These are phyloP conservation scores for Vitis rotundifolia DNA, from an alignment of 164 flowering plant species.

Conservation along the genomic window DNA sequence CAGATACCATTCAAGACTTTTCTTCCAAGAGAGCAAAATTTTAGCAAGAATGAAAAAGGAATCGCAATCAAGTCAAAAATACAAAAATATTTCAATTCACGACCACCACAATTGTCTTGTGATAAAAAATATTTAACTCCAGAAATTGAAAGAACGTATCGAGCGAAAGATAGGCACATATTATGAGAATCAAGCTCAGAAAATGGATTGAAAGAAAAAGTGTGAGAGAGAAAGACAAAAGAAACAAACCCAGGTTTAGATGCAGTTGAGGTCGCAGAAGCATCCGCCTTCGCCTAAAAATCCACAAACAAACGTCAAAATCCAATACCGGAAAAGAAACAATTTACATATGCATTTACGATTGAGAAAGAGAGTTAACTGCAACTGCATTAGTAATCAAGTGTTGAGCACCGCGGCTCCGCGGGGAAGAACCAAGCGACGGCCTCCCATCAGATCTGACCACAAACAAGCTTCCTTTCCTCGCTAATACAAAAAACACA, in stretches of 20 bases:
- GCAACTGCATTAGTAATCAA: constrained; percentile 60
- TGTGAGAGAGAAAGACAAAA: not conserved
- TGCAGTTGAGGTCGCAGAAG: constrained; percentile 32
- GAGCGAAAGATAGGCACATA: too few species aligned
- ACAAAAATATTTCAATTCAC: too few species aligned
- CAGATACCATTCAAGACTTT: too few species aligned
- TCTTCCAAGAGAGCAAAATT: too few species aligned
- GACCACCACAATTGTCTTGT: too few species aligned
- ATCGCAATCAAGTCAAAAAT: too few species aligned
- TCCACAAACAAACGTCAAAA: constrained; percentile 3
- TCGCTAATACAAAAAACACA: constrained; percentile 27
- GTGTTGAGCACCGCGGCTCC: constrained; percentile 22
- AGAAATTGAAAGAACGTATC: too few species aligned
- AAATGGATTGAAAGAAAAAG: too few species aligned
- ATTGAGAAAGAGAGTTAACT: constrained; percentile 28
- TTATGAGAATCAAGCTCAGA: too few species aligned
- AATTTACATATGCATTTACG: not conserved
- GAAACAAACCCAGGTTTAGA: constrained; percentile 53
- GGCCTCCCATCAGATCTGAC: constrained; percentile 45
- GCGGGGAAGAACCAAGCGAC: constrained; percentile 15
- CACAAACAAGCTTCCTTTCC: constrained; percentile 31
- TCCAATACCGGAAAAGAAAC: not conserved
- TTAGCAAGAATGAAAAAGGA: too few species aligned
- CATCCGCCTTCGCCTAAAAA: constrained; percentile 43
- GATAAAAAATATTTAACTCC: too few species aligned